phyloP scores from a whole-genome alignment of 2,329 filamentous ascomycete species.

The Raffaelea ambrosiae region DNA sequence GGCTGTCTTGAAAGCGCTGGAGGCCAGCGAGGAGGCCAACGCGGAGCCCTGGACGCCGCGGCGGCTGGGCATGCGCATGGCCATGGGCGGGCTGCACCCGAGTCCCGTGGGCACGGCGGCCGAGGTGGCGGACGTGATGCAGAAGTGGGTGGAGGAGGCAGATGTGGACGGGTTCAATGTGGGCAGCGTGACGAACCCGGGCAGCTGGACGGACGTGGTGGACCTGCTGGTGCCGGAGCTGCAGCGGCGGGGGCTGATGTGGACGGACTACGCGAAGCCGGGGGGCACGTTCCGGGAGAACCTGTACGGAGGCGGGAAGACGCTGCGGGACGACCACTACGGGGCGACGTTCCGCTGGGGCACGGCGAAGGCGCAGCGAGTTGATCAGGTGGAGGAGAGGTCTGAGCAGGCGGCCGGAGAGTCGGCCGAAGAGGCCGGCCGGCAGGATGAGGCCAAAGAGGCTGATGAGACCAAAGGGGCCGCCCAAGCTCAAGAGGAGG shows the following conservation, averaged over 20 bases:
- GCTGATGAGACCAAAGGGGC: too few relatives aligned
- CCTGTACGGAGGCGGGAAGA: slow-evolving; percentile 26
- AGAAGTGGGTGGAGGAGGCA: slow-evolving; percentile 58
- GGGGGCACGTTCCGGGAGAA: slow-evolving; percentile 35
- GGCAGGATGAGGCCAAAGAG: too few relatives aligned
- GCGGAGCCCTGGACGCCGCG: slow-evolving; percentile 10
- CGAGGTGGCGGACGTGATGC: slow-evolving; percentile 59
- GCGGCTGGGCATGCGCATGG: slow-evolving; percentile 10
- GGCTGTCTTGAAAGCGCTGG: slow-evolving; percentile 10
- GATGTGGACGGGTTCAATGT: slow-evolving; percentile 68
- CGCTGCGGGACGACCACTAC: slow-evolving; percentile 25
- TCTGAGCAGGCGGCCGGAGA: too few relatives aligned
- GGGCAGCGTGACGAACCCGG: slow-evolving; percentile 23
- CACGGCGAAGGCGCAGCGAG: too few relatives aligned
- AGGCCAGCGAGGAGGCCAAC: neutral
- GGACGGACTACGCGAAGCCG: slow-evolving; percentile 34
- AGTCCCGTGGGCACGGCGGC: slow-evolving; percentile 51
- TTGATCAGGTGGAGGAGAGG: too few relatives aligned
- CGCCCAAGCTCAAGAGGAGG: too few relatives aligned
- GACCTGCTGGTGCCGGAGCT: slow-evolving; percentile 57
- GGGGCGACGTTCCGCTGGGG: neutral
- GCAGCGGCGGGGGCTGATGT: slow-evolving; percentile 46
- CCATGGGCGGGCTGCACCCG: slow-evolving; percentile 12
- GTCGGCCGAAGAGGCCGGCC: too few relatives aligned
- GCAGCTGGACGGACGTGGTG: slow-evolving; percentile 57